Conservation (phyloP, 1,284 basidiomycete genomes). For the Paramarasmius palmivorus region DNA sequence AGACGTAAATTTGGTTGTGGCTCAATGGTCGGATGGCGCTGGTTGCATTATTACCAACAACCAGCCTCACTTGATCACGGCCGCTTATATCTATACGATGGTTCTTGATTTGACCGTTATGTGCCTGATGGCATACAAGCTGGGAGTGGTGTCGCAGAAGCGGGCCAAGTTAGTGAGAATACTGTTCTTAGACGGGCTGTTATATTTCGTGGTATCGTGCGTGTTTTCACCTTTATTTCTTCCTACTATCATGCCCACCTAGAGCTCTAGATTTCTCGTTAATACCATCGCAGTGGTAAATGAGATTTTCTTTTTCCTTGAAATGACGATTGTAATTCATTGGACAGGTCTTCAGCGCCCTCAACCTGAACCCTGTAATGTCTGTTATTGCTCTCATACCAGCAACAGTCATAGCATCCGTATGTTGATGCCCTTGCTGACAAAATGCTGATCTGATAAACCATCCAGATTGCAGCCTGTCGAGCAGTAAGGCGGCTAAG, state of each 20-base stretch:
- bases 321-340: not conserved
- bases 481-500: not conserved
- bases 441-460: not conserved
- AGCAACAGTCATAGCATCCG: not conserved
- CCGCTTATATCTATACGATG: conserved; percentile 73
- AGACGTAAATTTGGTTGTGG: conserved; percentile 60
- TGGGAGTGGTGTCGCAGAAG: conserved; percentile 26
- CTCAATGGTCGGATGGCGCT: conserved; percentile 45
- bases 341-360: not conserved
- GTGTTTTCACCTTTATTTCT: not conserved
- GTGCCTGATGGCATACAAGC: conserved; percentile 58
- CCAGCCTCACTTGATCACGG: conserved; percentile 54
- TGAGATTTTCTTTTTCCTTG: not conserved
- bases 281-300: not conserved
- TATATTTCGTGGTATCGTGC: not conserved
- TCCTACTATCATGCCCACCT: not conserved
- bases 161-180: not conserved
- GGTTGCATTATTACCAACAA: conserved; percentile 57
- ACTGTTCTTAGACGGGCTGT: not conserved
- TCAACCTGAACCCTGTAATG: conserved; percentile 4
- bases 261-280: not conserved
- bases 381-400: conserved; percentile 1
- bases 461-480: not conserved
- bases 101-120: conserved; percentile 66
- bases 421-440: not conserved